Evolutionary conservation across 2,329 filamentous ascomycete genomes (phyloP).

Genomic region (Coleophoma crateriformis): DNA sequence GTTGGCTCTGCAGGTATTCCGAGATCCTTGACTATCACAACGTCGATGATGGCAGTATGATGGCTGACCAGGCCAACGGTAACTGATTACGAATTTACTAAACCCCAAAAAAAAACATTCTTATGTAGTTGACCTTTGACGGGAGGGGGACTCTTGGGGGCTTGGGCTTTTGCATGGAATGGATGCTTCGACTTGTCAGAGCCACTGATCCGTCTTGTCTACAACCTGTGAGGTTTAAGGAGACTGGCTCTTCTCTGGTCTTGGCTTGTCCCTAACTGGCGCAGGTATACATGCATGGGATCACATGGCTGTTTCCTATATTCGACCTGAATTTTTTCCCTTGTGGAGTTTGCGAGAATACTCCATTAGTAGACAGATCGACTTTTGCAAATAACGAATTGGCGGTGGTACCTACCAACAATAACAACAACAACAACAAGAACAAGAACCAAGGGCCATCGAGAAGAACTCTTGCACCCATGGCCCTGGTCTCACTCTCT

Average conservation of each 20-base stretch:
- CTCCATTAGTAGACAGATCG: too few species aligned
- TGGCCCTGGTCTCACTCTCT: too few species aligned
- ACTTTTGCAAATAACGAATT: too few species aligned
- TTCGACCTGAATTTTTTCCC: background rate
- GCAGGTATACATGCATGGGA: conserved; percentile 6
- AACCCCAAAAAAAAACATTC: background rate
- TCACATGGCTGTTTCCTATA: background rate
- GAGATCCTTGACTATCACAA: conserved; percentile 99
- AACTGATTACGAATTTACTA: background rate
- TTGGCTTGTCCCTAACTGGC: too few species aligned
- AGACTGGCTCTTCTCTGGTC: conserved; percentile 5
- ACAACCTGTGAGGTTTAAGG: conserved; percentile 6
- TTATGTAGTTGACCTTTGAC: background rate
- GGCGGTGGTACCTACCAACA: too few species aligned
- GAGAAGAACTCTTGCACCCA: too few species aligned
- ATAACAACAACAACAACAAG: too few species aligned
- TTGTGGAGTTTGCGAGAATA: background rate
- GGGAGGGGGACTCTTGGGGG: background rate
- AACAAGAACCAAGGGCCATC: too few species aligned
- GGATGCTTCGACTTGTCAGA: background rate
- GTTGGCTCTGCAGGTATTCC: conserved; percentile 68
- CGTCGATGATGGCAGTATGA: conserved; percentile 48
- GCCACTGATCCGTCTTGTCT: background rate
- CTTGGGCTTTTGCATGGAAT: conserved; percentile 2
- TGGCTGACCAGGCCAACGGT: conserved; percentile 14